These are phyloP conservation scores for Corynascus novoguineensis DNA, from an alignment of 495 filamentous ascomycete species.

Conservation along the genomic window DNA sequence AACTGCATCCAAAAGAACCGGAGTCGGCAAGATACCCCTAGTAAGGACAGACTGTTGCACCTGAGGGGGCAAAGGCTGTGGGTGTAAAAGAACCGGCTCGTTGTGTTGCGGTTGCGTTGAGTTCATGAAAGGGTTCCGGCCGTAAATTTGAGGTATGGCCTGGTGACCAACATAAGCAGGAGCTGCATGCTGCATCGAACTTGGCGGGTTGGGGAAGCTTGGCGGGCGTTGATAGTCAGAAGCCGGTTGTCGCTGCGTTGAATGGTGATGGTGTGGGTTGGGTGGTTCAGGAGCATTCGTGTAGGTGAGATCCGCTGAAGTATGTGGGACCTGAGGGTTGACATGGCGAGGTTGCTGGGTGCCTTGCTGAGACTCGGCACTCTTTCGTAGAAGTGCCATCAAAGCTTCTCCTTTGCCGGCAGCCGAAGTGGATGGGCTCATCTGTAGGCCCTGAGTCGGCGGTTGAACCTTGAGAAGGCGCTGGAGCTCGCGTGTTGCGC, in stretches of 20 bases:
- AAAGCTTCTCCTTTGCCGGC: conserved; percentile 32
- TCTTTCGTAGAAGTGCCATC: conserved; percentile 33
- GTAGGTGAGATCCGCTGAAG: conserved; percentile 40
- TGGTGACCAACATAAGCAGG: conserved; percentile 22
- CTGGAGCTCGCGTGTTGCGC: conserved; percentile 59
- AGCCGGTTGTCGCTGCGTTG: conserved; percentile 30
- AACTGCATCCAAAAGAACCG: conserved; percentile 23
- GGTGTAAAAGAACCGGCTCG: conserved; percentile 46
- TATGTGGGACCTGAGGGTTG: conserved; percentile 26
- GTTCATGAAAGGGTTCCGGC: conserved; percentile 23
- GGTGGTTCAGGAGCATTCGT: conserved; percentile 30
- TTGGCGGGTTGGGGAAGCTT: conserved; percentile 38
- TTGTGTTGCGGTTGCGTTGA: conserved; percentile 27
- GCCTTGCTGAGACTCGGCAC: conserved; percentile 20
- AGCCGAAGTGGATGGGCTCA: conserved; percentile 17
- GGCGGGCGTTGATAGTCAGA: conserved; percentile 40
- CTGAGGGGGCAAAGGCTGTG: conserved; percentile 50
- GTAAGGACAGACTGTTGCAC: conserved; percentile 41
- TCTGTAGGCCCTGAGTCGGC: conserved; percentile 40
- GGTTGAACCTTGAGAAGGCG: conserved; percentile 58
- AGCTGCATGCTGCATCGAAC: conserved; percentile 13
- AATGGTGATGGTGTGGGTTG: conserved; percentile 40
- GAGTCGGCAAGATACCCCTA: conserved; percentile 27
- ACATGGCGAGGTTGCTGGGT: conserved; percentile 11
- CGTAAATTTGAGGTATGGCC: conserved; percentile 21